phyloP scores from a whole-genome alignment of 2,329 filamentous ascomycete genomes.

The Cordyceps tenuipes region DNA sequence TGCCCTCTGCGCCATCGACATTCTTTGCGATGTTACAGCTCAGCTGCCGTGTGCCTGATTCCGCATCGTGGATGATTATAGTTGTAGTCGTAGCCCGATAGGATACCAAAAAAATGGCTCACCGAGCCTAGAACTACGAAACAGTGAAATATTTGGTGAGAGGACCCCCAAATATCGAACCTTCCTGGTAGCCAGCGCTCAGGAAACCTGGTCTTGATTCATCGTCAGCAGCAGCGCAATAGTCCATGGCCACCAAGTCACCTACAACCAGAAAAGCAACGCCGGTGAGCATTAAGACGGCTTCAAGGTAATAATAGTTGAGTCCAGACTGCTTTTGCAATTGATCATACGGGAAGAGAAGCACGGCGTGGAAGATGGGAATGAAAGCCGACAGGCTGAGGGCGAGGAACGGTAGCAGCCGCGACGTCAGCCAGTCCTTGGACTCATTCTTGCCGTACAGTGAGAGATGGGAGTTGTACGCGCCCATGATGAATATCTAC shows the following conservation, averaged over 20 bases:
- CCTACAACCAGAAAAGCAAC: conserved; percentile 32
- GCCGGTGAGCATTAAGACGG: conserved; percentile 28
- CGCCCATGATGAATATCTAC: conserved; percentile 27
- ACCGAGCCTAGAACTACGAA: conserved; percentile 31
- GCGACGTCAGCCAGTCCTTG: conserved; percentile 26
- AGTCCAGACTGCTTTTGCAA: conserved; percentile 32
- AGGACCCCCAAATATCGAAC: conserved; percentile 37
- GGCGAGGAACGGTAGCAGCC: conserved; percentile 28
- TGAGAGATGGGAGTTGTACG: conserved; percentile 26
- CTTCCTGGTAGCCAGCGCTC: conserved; percentile 32
- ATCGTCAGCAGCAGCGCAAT: neutral
- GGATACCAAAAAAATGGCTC: conserved; percentile 14
- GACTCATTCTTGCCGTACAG: conserved; percentile 28
- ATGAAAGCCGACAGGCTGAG: conserved; percentile 31
- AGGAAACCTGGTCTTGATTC: conserved; percentile 31
- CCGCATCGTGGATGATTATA: conserved; percentile 14
- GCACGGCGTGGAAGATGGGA: conserved; percentile 30
- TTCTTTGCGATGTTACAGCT: neutral
- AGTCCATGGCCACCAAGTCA: conserved; percentile 13
- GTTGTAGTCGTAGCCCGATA: conserved; percentile 17
- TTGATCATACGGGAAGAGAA: conserved; percentile 29
- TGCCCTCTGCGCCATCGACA: neutral
- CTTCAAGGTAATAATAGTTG: conserved; percentile 32
- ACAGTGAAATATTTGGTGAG: conserved; percentile 39
- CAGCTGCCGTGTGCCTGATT: conserved; percentile 1